These are phyloP conservation scores for Spongiforma sp. DNA, from an alignment of 1,284 basidiomycete genomes.

Conservation along the genomic window DNA sequence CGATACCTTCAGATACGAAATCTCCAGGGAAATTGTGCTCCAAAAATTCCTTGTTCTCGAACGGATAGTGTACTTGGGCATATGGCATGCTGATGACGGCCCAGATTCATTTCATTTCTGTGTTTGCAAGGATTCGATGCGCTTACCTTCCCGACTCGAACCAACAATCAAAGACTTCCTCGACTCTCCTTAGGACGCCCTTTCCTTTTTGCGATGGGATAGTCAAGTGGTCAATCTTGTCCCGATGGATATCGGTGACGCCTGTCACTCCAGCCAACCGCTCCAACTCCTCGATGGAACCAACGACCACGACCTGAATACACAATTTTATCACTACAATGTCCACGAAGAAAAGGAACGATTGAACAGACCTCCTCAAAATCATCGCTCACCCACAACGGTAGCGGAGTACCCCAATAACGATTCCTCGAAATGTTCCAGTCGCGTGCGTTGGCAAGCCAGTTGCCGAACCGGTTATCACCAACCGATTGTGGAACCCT, in stretches of 20 bases:
- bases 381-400: slow-evolving; percentile 96
- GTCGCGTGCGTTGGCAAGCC: slow-evolving; percentile 97
- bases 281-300: slow-evolving; percentile 91
- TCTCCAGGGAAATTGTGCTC: slow-evolving; percentile 94
- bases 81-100: slow-evolving; percentile 95
- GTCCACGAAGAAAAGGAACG: background rate
- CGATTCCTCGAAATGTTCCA: slow-evolving; percentile 99
- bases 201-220: slow-evolving; percentile 95
- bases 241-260: slow-evolving; percentile 94
- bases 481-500: slow-evolving; percentile 94
- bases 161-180: slow-evolving; percentile 99
- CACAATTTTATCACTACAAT: background rate
- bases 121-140: background rate
- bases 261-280: slow-evolving; percentile 84
- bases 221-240: slow-evolving; percentile 95
- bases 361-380: slow-evolving; percentile 70
- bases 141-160: slow-evolving; percentile 98
- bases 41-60: slow-evolving; percentile 93
- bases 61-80: slow-evolving; percentile 97
- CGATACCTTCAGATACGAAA: slow-evolving; percentile 97
- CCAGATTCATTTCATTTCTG: slow-evolving; percentile 10
- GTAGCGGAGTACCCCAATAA: slow-evolving; percentile 99
- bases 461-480: slow-evolving; percentile 95
- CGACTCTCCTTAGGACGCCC: slow-evolving; percentile 85
- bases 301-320: slow-evolving; percentile 80